Evolutionary conservation across 2,329 filamentous ascomycete genomes (phyloP).

Genomic region (Alternaria sp.): DNA sequence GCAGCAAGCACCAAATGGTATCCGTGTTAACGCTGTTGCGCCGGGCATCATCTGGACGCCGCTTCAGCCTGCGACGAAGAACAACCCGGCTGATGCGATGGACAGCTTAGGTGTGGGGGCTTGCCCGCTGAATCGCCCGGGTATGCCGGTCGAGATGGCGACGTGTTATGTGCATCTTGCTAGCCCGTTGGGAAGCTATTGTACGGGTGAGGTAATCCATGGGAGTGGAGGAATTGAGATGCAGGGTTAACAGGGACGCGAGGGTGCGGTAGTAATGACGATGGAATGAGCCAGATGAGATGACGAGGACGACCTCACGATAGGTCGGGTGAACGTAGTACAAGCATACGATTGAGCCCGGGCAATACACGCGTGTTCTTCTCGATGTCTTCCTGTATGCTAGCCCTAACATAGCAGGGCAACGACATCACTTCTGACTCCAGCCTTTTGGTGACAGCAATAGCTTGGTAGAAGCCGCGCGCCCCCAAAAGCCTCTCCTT

Average conservation of each 20-base stretch:
- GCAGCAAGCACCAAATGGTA: constrained; percentile 71
- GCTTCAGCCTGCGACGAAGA: constrained; percentile 20
- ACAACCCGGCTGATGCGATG: constrained; percentile 18
- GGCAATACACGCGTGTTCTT: too few relatives aligned
- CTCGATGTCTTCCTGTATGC: too few relatives aligned
- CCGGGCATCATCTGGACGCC: constrained; percentile 61
- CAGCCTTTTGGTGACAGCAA: neutral
- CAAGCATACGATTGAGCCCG: neutral
- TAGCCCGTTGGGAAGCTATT: constrained; percentile 24
- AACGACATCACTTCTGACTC: neutral
- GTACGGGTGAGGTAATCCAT: constrained; percentile 25
- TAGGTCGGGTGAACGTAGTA: neutral
- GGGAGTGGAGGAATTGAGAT: constrained; percentile 27
- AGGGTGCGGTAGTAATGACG: neutral
- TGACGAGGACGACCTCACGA: neutral
- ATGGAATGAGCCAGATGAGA: neutral
- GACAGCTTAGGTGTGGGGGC: constrained; percentile 22
- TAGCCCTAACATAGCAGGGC: neutral
- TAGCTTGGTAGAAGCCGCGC: neutral
- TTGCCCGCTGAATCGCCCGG: constrained; percentile 24
- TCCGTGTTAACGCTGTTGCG: constrained; percentile 75
- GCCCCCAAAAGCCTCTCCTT: neutral
- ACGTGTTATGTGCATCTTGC: constrained; percentile 26
- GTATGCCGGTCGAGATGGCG: constrained; percentile 28
- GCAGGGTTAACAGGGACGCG: constrained; percentile 11